Evolutionary conservation across 352 stramenopile genomes (phyloP).

Genomic region (Globisporangium alternatum): DNA sequence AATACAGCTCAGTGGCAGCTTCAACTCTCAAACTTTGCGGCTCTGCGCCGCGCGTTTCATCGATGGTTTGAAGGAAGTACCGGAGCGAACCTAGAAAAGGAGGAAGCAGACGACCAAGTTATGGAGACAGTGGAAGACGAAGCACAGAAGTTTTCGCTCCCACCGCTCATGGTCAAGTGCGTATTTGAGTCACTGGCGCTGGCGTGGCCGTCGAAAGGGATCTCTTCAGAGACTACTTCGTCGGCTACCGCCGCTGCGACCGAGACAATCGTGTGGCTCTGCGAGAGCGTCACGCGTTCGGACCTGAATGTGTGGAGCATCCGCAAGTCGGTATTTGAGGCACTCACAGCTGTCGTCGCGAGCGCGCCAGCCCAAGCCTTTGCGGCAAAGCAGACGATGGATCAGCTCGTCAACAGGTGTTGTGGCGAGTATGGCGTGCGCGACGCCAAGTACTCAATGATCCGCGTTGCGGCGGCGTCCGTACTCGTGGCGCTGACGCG

Average conservation of each 20-base stretch:
- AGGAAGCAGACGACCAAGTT: constrained; percentile 3
- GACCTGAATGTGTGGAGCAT: constrained; percentile 67
- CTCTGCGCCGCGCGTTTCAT: constrained; percentile 33
- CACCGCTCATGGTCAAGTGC: constrained; percentile 70
- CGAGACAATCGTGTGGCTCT: constrained; percentile 55
- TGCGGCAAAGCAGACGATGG: constrained; percentile 23
- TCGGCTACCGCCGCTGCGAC: constrained; percentile 6
- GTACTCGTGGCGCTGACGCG: constrained; percentile 45
- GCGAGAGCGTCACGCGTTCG: constrained; percentile 27
- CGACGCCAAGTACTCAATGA: constrained; percentile 69
- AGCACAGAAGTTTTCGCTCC: constrained; percentile 20
- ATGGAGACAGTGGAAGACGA: neutral
- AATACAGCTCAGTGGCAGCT: constrained; percentile 18
- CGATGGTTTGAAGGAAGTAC: constrained; percentile 27
- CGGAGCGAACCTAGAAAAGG: neutral
- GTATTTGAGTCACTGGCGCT: constrained; percentile 61
- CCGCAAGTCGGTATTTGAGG: constrained; percentile 50
- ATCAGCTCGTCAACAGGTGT: constrained; percentile 38
- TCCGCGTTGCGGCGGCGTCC: constrained; percentile 55
- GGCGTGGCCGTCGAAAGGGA: constrained; percentile 35
- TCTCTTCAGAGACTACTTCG: neutral
- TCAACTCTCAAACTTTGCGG: constrained; percentile 33
- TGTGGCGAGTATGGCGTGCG: constrained; percentile 53
- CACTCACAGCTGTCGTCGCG: constrained; percentile 32
- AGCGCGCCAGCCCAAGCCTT: constrained; percentile 26